Percentiles rank a stretch among this genome's conserved stretches.
These are phyloP conservation scores for Rhynchospora tenuis DNA, from an alignment of 176 grass and related monocot species.

Conservation along the genomic window DNA sequence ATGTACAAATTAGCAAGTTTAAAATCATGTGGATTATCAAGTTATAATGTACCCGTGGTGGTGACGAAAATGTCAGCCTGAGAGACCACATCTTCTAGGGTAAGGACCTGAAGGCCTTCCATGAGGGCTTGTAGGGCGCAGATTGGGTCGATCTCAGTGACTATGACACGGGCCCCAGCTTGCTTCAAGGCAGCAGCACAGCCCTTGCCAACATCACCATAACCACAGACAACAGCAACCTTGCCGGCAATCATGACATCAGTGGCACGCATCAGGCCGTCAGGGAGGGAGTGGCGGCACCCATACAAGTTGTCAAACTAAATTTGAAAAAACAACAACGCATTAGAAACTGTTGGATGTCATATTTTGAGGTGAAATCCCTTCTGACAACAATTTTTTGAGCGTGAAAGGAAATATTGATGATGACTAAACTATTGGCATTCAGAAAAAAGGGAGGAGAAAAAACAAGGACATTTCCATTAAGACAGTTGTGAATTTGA, in stretches of 20 bases:
- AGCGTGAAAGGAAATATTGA: neutral
- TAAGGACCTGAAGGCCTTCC: constrained; percentile 83
- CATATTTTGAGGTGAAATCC: too few species aligned
- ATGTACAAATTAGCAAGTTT: neutral
- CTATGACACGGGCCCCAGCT: constrained; percentile 92
- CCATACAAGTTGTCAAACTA: constrained; percentile 97
- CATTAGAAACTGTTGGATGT: neutral
- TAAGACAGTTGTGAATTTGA: too few species aligned
- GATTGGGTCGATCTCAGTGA: constrained; percentile 97
- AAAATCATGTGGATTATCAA: neutral
- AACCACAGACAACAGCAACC: constrained; percentile 81
- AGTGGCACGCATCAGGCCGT: constrained; percentile 94
- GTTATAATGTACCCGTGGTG: constrained; percentile 49
- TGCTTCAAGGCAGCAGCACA: constrained; percentile 87
- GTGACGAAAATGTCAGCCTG: constrained; percentile 90
- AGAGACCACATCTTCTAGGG: constrained; percentile 73
- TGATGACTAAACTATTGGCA: neutral
- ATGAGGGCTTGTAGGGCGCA: constrained; percentile 96
- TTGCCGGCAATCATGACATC: constrained; percentile 99
- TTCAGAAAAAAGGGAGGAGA: too few species aligned
- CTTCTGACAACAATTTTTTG: neutral
- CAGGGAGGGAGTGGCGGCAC: constrained; percentile 96
- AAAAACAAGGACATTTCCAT: too few species aligned
- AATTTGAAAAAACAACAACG: neutral
- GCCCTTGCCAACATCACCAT: constrained; percentile 95